phyloP scores from a whole-genome alignment of 352 stramenopile genomes.

The Pythium myriotylum region DNA sequence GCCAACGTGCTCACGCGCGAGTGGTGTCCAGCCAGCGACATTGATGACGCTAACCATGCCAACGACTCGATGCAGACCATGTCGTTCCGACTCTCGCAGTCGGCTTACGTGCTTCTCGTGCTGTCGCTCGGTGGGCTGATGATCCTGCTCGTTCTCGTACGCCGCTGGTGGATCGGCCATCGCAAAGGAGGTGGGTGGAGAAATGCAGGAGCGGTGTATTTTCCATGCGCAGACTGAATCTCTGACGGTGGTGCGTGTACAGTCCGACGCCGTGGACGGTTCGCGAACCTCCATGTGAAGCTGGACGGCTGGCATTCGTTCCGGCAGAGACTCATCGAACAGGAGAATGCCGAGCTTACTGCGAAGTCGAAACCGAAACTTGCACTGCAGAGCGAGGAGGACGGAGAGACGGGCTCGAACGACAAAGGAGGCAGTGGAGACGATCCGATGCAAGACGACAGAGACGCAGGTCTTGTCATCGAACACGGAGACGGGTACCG shows the following conservation, averaged over 20 bases:
- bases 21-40: constrained; percentile 15
- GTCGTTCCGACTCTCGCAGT: constrained; percentile 4
- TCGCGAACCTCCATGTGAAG: constrained; percentile 9
- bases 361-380: constrained; percentile 10
- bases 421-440: neutral
- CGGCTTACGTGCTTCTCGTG: constrained; percentile 13
- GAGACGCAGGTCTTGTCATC: constrained; percentile 14
- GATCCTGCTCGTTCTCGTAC: constrained; percentile 12
- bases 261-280: constrained; percentile 15
- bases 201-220: neutral
- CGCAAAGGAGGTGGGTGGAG: constrained; percentile 9
- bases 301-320: constrained; percentile 20
- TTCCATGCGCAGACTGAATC: neutral
- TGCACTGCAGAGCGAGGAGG: neutral
- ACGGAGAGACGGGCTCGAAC: neutral
- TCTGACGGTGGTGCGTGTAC: neutral
- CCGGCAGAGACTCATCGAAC: constrained; percentile 25
- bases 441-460: neutral
- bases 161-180: constrained; percentile 13
- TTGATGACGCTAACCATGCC: constrained; percentile 26
- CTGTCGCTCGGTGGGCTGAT: constrained; percentile 8
- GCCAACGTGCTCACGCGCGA: constrained; percentile 15
- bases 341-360: constrained; percentile 8
- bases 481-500: constrained; percentile 19
- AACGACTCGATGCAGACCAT: constrained; percentile 8